phyloP scores from a whole-genome alignment of 2,329 filamentous ascomycete species.

The Achaetomium macrosporum region DNA sequence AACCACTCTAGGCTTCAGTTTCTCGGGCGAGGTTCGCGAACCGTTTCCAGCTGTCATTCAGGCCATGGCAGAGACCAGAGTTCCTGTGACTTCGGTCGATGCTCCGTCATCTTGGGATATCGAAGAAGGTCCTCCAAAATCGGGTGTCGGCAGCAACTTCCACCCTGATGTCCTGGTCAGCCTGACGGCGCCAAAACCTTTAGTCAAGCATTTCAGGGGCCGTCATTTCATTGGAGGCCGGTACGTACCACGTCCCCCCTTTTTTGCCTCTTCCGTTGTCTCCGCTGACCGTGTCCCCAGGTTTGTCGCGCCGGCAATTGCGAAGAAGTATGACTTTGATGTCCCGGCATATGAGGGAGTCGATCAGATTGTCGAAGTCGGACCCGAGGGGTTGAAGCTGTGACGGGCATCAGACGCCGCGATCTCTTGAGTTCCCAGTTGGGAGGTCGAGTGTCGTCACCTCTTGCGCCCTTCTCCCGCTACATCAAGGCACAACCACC shows the following conservation, averaged over 20 bases:
- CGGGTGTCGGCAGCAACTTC: conserved; percentile 73
- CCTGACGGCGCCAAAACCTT: conserved; percentile 86
- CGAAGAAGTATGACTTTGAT: conserved; percentile 80
- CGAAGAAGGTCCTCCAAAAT: conserved; percentile 70
- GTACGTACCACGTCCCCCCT: conserved; percentile 37
- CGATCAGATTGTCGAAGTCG: conserved; percentile 83
- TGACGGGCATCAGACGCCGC: conserved; percentile 30
- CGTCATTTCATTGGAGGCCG: conserved; percentile 88
- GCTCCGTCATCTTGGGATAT: conserved; percentile 95
- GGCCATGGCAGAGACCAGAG: conserved; percentile 62
- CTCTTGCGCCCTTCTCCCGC: conserved; percentile 1
- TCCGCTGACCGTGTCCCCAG: conserved; percentile 37
- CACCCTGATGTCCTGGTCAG: conserved; percentile 77
- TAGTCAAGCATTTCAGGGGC: conserved; percentile 76
- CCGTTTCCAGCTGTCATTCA: conserved; percentile 80
- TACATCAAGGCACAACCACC: conserved; percentile 52
- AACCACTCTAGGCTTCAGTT: conserved; percentile 73
- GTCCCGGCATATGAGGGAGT: conserved; percentile 76
- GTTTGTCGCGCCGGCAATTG: conserved; percentile 72
- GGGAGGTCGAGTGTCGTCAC: background rate
- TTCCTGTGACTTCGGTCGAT: conserved; percentile 84
- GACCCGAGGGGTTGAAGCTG: conserved; percentile 45
- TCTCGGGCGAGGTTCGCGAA: conserved; percentile 85
- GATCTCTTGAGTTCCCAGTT: conserved; percentile 2
- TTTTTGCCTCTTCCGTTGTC: conserved; percentile 5